phyloP scores from a whole-genome alignment of 352 stramenopile species.

The Aphanomyces invadans region DNA sequence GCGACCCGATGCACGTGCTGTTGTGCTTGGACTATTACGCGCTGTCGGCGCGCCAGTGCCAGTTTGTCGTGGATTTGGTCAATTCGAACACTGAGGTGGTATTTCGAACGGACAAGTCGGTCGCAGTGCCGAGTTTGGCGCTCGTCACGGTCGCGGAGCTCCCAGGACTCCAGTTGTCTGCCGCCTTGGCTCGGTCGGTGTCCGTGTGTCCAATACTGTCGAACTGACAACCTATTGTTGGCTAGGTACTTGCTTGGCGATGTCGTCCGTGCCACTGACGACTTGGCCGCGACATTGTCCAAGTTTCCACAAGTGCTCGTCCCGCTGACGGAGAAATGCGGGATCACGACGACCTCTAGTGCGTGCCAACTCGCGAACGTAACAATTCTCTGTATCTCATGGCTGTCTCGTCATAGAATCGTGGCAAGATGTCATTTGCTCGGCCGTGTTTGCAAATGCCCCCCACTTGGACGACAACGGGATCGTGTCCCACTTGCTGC shows the following conservation, averaged over 20 bases:
- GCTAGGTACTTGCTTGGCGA: constrained; percentile 63
- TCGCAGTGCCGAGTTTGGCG: constrained; percentile 13
- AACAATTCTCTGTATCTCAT: neutral
- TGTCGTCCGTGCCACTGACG: constrained; percentile 46
- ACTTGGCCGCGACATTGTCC: constrained; percentile 48
- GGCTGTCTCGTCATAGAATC: constrained; percentile 29
- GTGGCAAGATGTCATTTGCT: constrained; percentile 65
- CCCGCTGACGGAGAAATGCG: constrained; percentile 67
- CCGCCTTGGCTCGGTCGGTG: constrained; percentile 67
- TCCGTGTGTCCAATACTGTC: too few species aligned
- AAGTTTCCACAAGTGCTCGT: constrained; percentile 65
- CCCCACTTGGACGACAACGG: constrained; percentile 47
- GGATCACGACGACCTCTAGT: constrained; percentile 57
- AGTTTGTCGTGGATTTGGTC: constrained; percentile 65
- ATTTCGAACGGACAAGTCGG: constrained; percentile 34
- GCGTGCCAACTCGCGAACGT: constrained; percentile 23
- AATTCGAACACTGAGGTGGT: constrained; percentile 51
- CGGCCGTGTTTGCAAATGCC: constrained; percentile 71
- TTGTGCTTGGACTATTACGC: constrained; percentile 81
- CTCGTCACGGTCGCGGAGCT: constrained; percentile 38
- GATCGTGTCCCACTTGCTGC: constrained; percentile 58
- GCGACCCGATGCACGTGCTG: constrained; percentile 74
- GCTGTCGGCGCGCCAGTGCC: constrained; percentile 62
- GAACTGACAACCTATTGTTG: too few species aligned
- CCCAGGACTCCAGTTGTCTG: constrained; percentile 67